Base-by-base conservation (phyloP, 129 eudicot genomes). In the Apium graveolens region DNA sequence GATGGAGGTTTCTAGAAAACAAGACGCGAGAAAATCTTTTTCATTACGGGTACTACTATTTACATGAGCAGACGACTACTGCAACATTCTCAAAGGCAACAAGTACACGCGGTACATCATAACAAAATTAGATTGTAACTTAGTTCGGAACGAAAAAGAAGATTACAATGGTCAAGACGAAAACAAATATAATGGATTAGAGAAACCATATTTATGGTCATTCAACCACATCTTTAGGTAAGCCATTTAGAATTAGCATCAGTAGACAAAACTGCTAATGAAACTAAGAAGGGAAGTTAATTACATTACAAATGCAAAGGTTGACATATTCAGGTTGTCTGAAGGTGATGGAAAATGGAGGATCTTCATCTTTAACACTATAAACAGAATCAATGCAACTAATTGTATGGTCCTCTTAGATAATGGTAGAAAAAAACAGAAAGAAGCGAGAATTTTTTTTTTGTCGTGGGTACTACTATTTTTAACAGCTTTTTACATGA, bases 241-340 rank as follows among this genome's bases (percentile, higher is more conserved):
- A 10, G 69, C 69, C 11, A 27, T 26, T 6, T 11, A 62, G 12
- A n/a, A 27, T 62, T 62, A 26, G 14, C 17, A 27, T 62, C 35
- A 62, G 34, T 12, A 27, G 35, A 27, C 69, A n/a, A n/a, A 62
- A 26, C 34, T 9, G 45, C 45, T 7, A 7, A 42, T 42, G 45
- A 42, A 7, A 42, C 98, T 95, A 84, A 77, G 81, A 34, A 69
- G 37, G 79, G 48, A 35, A 73, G 26, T 20, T 79, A 24, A 16
- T 32, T 68, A 60, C 11, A 74, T 57, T 32, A 76, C 1, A 81
- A 39, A 20, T 41, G 66, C 35, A 51, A 38, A 37, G 31, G 42
- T 24, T 74, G 18, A 70, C 32, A 44, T 18, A 4, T 45, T 45
- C 26, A 78, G 37, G 38, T 41, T 45, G 45, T 29, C n/a, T 21